A percentile compares a stretch with the other conserved stretches of the same genome.
Conservation (phyloP, 1,139 yeast genomes). For the Pichia sp. region DNA sequence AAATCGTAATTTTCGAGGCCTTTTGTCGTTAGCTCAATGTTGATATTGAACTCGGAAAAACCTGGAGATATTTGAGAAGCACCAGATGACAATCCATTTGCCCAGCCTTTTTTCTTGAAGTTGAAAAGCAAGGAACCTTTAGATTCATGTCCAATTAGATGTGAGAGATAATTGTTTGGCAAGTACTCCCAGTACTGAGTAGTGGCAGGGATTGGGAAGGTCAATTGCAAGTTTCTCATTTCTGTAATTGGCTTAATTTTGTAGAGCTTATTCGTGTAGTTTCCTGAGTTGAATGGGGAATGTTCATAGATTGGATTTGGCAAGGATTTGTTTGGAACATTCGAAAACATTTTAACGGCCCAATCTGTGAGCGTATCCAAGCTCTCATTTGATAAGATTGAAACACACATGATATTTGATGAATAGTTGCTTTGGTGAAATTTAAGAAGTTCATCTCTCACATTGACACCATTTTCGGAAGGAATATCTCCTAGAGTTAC, state of each 20-base stretch:
- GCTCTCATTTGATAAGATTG: constrained; percentile 76
- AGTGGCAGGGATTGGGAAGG: constrained; percentile 71
- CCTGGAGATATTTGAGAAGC: constrained; percentile 65
- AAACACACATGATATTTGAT: constrained; percentile 80
- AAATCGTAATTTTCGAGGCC: constrained; percentile 66
- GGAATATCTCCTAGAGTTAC: constrained; percentile 59
- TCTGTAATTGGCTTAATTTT: constrained; percentile 83
- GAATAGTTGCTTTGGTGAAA: constrained; percentile 63
- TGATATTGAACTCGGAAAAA: constrained; percentile 60
- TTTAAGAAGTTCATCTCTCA: constrained; percentile 59
- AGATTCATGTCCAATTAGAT: constrained; percentile 88
- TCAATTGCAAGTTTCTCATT: constrained; percentile 57
- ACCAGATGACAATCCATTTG: constrained; percentile 73
- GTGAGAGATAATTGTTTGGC: constrained; percentile 70
- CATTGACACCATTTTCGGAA: constrained; percentile 44
- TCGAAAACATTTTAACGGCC: constrained; percentile 65
- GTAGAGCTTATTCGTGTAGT: constrained; percentile 48
- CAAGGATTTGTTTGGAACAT: constrained; percentile 52
- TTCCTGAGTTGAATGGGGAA: constrained; percentile 37
- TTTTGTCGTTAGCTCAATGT: constrained; percentile 66
- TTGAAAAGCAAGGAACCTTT: constrained; percentile 71
- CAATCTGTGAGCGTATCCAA: constrained; percentile 66
- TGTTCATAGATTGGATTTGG: constrained; percentile 47
- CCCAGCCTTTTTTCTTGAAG: constrained; percentile 74
- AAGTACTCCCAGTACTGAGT: constrained; percentile 58